These are phyloP conservation scores for Xylaria grammica DNA, from an alignment of 495 filamentous ascomycete species.

Conservation along the genomic window DNA sequence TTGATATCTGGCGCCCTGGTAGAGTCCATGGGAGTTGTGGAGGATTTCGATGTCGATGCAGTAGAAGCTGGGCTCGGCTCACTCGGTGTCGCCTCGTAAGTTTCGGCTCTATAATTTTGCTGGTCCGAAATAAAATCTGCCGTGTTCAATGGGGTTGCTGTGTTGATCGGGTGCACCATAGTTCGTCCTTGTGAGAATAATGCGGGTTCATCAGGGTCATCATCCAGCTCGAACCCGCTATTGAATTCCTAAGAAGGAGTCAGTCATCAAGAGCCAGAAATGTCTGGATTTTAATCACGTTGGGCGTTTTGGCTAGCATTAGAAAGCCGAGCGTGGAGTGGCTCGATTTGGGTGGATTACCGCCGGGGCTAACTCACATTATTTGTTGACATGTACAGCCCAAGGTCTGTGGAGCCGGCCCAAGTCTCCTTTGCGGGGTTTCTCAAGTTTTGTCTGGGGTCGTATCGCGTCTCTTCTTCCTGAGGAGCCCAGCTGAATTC, in stretches of 20 bases:
- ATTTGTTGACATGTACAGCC: background rate
- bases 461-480: background rate
- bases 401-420: background rate
- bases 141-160: background rate
- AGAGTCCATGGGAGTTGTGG: background rate
- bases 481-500: slow-evolving; percentile 12
- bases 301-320: background rate
- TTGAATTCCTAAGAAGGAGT: background rate
- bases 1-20: slow-evolving; percentile 7
- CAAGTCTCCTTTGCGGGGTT: background rate
- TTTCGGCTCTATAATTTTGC: background rate
- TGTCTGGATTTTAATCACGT: background rate
- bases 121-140: background rate
- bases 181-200: background rate
- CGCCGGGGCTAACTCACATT: slow-evolving; percentile 3
- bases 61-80: background rate
- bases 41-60: background rate
- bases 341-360: background rate
- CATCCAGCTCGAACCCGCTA: background rate
- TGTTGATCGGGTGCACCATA: background rate
- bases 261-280: slow-evolving; percentile 1
- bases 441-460: background rate
- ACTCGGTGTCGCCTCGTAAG: background rate
- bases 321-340: background rate
- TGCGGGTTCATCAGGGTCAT: background rate